A percentile compares a stretch with the other conserved stretches of the same genome.
phyloP scores from a whole-genome alignment of 345 rosid genomes.

The Jatropha curcas region DNA sequence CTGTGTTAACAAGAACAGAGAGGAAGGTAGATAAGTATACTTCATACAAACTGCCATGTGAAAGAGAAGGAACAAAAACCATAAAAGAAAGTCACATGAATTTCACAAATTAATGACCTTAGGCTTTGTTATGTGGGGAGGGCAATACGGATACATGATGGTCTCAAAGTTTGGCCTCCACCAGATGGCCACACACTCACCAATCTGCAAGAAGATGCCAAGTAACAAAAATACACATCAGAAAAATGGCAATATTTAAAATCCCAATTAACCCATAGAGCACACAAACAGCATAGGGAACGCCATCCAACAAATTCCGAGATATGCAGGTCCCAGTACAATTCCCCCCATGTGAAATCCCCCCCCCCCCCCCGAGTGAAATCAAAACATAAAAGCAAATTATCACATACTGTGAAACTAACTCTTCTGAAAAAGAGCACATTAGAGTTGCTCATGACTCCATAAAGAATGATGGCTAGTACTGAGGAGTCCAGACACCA shows the following conservation, averaged over 20 bases:
- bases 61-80: not conserved
- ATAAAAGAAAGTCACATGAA: slow-evolving; percentile 4
- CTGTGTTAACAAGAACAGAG: slow-evolving; percentile 43
- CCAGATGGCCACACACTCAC: slow-evolving; percentile 95
- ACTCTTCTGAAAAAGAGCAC: too few relatives aligned
- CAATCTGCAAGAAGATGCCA: slow-evolving; percentile 53
- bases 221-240: slow-evolving; percentile 1
- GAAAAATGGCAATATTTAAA: not conserved
- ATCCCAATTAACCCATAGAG: slow-evolving; percentile 1
- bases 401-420: slow-evolving; percentile 14
- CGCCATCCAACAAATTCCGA: not conserved
- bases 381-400: too few relatives aligned
- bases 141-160: slow-evolving; percentile 95
- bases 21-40: slow-evolving; percentile 14
- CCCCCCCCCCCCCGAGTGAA: too few relatives aligned
- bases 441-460: not conserved
- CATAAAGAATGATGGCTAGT: not conserved
- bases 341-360: not conserved
- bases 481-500: not conserved
- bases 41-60: not conserved
- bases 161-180: slow-evolving; percentile 99
- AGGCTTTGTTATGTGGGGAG: slow-evolving; percentile 94
- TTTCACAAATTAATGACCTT: slow-evolving; percentile 49
- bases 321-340: not conserved
- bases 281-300: not conserved